Conservation (phyloP, 768 basidiomycete genomes). For the Macrolepiota albuminosa region DNA sequence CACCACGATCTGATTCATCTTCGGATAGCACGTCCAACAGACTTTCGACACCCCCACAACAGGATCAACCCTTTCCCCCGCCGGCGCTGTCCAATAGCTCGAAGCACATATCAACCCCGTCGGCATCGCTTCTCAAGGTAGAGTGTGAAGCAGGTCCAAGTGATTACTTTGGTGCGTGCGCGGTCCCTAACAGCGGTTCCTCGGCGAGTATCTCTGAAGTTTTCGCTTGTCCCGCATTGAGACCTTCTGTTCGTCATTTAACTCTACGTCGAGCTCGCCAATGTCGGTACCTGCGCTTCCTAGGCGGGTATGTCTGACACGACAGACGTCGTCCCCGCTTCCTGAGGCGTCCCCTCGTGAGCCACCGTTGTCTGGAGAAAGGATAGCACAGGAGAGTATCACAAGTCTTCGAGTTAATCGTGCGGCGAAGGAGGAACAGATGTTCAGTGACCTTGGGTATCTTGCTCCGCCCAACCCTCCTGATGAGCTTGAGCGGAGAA, state of each 20-base stretch:
- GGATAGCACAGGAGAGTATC: constrained; percentile 24
- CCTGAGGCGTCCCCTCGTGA: constrained; percentile 37
- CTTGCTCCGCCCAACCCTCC: constrained; percentile 81
- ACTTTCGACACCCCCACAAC: constrained; percentile 1
- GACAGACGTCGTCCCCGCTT: constrained; percentile 63
- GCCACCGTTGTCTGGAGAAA: constrained; percentile 26
- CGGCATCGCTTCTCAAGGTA: constrained; percentile 1
- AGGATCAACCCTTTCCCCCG: background rate
- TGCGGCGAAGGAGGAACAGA: constrained; percentile 62
- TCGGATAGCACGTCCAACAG: background rate
- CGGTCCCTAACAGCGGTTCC: background rate
- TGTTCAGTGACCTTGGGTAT: constrained; percentile 60
- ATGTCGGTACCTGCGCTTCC: constrained; percentile 44
- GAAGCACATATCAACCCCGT: constrained; percentile 2
- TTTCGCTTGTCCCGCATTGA: background rate
- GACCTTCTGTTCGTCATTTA: background rate
- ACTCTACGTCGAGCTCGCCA: constrained; percentile 12
- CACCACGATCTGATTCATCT: background rate
- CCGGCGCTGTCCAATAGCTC: background rate
- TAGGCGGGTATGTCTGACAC: constrained; percentile 48
- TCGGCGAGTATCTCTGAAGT: background rate
- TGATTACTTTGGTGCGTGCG: constrained; percentile 13
- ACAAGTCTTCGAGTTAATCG: constrained; percentile 34
- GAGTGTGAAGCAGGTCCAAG: background rate
- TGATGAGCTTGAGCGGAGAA: constrained; percentile 75